Percentiles rank a stretch among this genome's conserved stretches.
Evolutionary conservation across 805 yeast genomes (phyloP).

Genomic region (Blastobotrys mokoenaii): DNA sequence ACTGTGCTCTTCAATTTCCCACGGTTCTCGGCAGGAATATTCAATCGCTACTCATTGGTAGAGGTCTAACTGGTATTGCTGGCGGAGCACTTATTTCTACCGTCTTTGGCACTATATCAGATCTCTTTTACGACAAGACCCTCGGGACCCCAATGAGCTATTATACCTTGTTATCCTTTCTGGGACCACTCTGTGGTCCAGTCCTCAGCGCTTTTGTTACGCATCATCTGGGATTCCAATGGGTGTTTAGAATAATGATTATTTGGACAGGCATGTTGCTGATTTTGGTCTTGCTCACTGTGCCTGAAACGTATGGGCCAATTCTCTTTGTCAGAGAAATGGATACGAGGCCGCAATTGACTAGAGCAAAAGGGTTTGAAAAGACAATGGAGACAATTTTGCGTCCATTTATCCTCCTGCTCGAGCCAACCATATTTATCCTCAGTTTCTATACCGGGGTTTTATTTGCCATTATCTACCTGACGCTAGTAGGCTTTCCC

Average conservation of each 20-base stretch:
- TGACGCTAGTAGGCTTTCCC: constrained; percentile 55
- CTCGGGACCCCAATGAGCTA: constrained; percentile 66
- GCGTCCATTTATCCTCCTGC: constrained; percentile 32
- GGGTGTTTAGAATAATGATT: constrained; percentile 59
- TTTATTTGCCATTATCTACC: constrained; percentile 47
- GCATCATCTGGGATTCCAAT: constrained; percentile 54
- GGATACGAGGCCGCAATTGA: too few species aligned
- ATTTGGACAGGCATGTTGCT: constrained; percentile 53
- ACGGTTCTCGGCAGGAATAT: constrained; percentile 35
- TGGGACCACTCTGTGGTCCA: constrained; percentile 72
- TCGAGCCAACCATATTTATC: constrained; percentile 49
- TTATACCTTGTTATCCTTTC: constrained; percentile 71
- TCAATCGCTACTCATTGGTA: constrained; percentile 44
- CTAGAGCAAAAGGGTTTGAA: too few species aligned
- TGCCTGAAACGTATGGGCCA: constrained; percentile 75
- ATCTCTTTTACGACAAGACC: constrained; percentile 60
- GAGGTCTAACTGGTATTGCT: constrained; percentile 67
- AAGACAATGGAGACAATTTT: constrained; percentile 7
- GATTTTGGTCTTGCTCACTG: constrained; percentile 37
- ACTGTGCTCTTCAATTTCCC: constrained; percentile 40
- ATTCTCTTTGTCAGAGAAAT: constrained; percentile 50
- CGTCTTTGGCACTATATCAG: constrained; percentile 78
- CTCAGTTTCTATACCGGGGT: constrained; percentile 51
- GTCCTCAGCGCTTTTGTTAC: constrained; percentile 51
- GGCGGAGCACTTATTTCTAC: constrained; percentile 70